These are phyloP conservation scores for Myxozyma sirexii DNA, from an alignment of 805 yeast genomes.

Conservation along the genomic window DNA sequence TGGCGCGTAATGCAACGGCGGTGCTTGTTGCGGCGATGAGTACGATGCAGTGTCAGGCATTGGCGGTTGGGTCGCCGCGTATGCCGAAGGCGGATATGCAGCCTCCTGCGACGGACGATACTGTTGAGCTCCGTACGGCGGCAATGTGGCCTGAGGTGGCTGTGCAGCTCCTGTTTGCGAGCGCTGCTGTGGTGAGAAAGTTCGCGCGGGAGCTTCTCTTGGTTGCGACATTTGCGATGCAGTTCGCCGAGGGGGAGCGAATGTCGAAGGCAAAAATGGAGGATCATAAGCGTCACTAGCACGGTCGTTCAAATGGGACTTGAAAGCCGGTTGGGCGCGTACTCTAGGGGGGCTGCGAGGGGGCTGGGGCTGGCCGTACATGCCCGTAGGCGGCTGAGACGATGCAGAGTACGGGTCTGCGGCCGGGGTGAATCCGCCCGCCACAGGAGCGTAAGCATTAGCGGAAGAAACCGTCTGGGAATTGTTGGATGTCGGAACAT, in stretches of 20 bases:
- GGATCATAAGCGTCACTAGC: slow-evolving; percentile 24
- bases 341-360: not conserved
- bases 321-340: not conserved
- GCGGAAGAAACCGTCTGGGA: not conserved
- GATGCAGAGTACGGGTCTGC: not conserved
- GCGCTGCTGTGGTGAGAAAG: not conserved
- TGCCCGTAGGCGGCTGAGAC: not conserved
- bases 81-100: not conserved
- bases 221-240: not conserved
- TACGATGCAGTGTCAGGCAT: not conserved
- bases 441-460: not conserved
- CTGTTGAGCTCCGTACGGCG: not conserved
- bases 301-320: slow-evolving; percentile 6
- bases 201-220: not conserved
- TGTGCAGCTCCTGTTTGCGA: not conserved
- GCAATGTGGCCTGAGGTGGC: not conserved
- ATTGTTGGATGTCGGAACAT: not conserved
- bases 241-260: slow-evolving; percentile 11
- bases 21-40: not conserved
- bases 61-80: not conserved
- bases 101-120: not conserved
- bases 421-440: too few species aligned
- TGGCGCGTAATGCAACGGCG: not conserved
- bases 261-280: slow-evolving; percentile 9
- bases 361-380: not conserved